Percentiles rank a stretch among this genome's conserved stretches.
Evolutionary conservation across 129 eudicot species (phyloP).

Genomic region (Flaveria brownii): DNA sequence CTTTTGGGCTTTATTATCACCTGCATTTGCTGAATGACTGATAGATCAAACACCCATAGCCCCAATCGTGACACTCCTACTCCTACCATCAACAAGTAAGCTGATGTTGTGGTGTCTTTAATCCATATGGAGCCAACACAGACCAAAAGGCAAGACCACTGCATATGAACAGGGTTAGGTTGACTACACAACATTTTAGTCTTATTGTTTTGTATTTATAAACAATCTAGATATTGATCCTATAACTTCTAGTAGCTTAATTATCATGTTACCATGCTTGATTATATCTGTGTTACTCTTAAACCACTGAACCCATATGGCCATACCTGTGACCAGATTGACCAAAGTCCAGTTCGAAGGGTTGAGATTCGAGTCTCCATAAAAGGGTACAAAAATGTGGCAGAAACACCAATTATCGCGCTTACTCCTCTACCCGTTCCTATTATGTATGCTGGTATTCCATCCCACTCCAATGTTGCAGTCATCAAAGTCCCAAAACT

Average conservation of each 20-base stretch:
- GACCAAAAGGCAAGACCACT: conserved; percentile 82
- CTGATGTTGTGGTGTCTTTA: conserved; percentile 45
- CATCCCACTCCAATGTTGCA: conserved; percentile 85
- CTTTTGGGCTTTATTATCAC: conserved; percentile 29
- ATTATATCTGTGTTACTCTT: not conserved
- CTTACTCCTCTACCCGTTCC: conserved; percentile 83
- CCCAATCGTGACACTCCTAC: conserved; percentile 87
- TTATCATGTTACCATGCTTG: not conserved
- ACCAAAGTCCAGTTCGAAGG: conserved; percentile 93
- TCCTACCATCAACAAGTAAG: conserved; percentile 78
- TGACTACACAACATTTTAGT: not conserved
- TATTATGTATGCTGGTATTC: conserved; percentile 83
- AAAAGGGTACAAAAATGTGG: conserved; percentile 79
- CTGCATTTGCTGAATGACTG: conserved; percentile 98
- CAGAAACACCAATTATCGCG: conserved; percentile 80
- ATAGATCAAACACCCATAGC: conserved; percentile 87
- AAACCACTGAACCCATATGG: not conserved
- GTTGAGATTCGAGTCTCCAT: conserved; percentile 71
- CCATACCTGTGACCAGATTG: conserved; percentile 94
- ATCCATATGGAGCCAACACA: conserved; percentile 85
- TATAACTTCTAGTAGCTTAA: not conserved
- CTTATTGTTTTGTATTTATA: not conserved
- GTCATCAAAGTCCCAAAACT: conserved; percentile 98
- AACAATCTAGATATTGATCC: not conserved
- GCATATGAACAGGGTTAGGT: conserved; percentile 24